Percentiles rank a stretch among this genome's conserved stretches.
Evolutionary conservation across 805 yeast species (phyloP).

Genomic region (Lipomyces lipofer): DNA sequence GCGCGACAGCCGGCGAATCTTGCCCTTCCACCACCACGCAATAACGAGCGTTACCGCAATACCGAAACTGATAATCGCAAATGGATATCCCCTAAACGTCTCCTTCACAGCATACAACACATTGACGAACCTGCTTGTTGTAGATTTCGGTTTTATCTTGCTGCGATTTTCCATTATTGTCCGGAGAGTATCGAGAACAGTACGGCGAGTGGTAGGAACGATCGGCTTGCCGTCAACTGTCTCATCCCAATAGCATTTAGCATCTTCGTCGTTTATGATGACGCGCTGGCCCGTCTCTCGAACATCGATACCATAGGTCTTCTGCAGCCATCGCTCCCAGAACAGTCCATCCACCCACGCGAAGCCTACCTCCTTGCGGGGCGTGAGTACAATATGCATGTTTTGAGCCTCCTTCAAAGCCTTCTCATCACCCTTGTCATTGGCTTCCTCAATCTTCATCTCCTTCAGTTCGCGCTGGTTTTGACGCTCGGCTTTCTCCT

Average conservation of each 20-base stretch:
- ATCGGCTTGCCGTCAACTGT: constrained; percentile 33
- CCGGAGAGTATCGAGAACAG: constrained; percentile 23
- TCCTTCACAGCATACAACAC: constrained; percentile 11
- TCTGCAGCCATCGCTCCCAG: constrained; percentile 40
- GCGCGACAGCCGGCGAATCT: constrained; percentile 21
- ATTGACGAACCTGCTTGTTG: constrained; percentile 22
- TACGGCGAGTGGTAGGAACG: constrained; percentile 9
- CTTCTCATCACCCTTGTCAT: constrained; percentile 37
- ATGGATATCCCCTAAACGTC: constrained; percentile 12
- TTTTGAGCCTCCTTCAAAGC: constrained; percentile 38
- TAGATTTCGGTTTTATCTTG: constrained; percentile 29
- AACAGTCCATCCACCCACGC: constrained; percentile 42
- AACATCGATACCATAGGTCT: constrained; percentile 35
- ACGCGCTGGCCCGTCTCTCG: constrained; percentile 33
- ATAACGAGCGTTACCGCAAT: constrained; percentile 10
- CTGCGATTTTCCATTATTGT: constrained; percentile 15
- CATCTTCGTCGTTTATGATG: constrained; percentile 36
- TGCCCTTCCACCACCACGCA: constrained; percentile 28
- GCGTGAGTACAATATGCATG: constrained; percentile 35
- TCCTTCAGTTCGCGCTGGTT: constrained; percentile 38
- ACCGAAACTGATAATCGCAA: constrained; percentile 14
- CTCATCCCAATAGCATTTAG: constrained; percentile 39
- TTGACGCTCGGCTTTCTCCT: constrained; percentile 34
- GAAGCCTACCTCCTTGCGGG: constrained; percentile 36
- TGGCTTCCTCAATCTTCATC: constrained; percentile 39